These are phyloP conservation scores for Cicer pinnatifidum DNA, from an alignment of 306 rosid genomes.

Conservation along the genomic window DNA sequence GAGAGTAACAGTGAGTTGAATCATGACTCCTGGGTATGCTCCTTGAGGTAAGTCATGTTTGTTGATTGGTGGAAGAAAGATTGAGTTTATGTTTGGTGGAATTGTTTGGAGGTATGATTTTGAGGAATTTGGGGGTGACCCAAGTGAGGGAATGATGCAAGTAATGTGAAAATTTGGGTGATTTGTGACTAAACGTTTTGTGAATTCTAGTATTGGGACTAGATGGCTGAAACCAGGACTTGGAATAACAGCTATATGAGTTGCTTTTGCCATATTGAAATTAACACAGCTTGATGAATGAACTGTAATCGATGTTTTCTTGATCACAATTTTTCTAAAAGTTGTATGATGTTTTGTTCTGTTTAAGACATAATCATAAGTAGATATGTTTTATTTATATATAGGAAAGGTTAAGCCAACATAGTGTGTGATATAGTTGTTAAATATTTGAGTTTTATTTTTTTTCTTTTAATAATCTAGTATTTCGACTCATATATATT, in stretches of 20 bases:
- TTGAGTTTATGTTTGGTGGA: slow-evolving; percentile 51
- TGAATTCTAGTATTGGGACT: slow-evolving; percentile 50
- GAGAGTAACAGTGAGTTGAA: slow-evolving; percentile 39
- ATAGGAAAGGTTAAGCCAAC: neutral
- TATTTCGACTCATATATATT: no score
- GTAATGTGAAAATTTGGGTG: slow-evolving; percentile 49
- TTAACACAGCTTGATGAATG: neutral
- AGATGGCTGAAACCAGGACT: slow-evolving; percentile 53
- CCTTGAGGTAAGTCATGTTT: slow-evolving; percentile 42
- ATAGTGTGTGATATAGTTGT: no score
- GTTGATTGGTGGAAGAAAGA: slow-evolving; percentile 51
- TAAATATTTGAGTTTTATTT: no score
- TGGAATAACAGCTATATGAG: slow-evolving; percentile 43
- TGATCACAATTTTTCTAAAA: neutral
- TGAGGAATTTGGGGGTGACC: slow-evolving; percentile 39
- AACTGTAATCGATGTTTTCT: neutral
- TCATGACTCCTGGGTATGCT: neutral
- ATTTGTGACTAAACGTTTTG: slow-evolving; percentile 36
- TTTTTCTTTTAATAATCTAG: no score
- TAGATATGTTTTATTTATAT: neutral
- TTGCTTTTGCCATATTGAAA: slow-evolving; percentile 39
- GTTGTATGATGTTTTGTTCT: neutral
- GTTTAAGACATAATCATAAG: neutral
- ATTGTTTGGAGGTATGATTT: slow-evolving; percentile 48
- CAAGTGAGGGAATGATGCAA: slow-evolving; percentile 54